Evolutionary conservation across 2,329 filamentous ascomycete genomes (phyloP).

Genomic region (Exophiala sp.): DNA sequence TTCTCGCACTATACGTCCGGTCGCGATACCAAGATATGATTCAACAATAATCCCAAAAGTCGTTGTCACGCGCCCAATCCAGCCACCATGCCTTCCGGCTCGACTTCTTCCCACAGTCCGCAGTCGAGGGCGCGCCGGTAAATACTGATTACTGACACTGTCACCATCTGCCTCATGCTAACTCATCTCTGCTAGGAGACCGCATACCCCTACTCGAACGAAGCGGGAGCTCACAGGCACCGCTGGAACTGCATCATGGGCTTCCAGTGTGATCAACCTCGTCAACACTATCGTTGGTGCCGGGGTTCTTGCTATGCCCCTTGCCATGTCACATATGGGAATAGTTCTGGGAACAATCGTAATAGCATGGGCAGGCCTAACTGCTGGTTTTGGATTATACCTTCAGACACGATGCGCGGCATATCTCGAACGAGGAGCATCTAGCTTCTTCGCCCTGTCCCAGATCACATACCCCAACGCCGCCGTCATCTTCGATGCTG

Average conservation of each 20-base stretch:
- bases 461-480: conserved; percentile 97
- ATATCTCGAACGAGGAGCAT: conserved; percentile 82
- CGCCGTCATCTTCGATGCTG: conserved; percentile 89
- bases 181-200: conserved; percentile 49
- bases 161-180: conserved; percentile 89
- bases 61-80: background rate
- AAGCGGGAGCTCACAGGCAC: conserved; percentile 65
- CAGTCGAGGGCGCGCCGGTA: conserved; percentile 24
- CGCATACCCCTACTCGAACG: conserved; percentile 35
- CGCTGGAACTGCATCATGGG: conserved; percentile 75
- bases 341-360: conserved; percentile 78
- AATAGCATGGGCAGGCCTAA: conserved; percentile 86
- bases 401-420: conserved; percentile 88
- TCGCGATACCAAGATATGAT: too few relatives aligned
- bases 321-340: conserved; percentile 92
- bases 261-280: conserved; percentile 90
- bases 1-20: too few relatives aligned
- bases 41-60: too few relatives aligned
- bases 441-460: conserved; percentile 94
- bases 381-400: conserved; percentile 88
- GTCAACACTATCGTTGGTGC: conserved; percentile 96
- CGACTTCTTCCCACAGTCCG: conserved; percentile 16
- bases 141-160: conserved; percentile 68
- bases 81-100: conserved; percentile 9
- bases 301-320: conserved; percentile 92